Conservation (phyloP, 805 yeast genomes). For the Kodamaea restingae region DNA sequence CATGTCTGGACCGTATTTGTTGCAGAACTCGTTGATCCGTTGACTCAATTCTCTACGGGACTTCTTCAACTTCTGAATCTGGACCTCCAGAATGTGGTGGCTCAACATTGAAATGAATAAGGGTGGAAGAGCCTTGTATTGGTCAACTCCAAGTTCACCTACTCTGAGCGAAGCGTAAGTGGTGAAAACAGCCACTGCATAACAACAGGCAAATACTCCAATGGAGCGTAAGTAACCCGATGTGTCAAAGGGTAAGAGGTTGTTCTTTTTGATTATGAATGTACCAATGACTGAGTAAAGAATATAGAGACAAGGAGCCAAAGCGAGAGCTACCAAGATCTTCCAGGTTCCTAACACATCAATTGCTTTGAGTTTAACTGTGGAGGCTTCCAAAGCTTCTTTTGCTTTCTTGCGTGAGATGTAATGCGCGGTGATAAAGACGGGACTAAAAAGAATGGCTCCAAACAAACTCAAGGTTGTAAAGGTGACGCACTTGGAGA, state of each 20-base stretch:
- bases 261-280: conserved; percentile 15
- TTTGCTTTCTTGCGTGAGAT: conserved; percentile 34
- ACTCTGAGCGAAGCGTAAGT: conserved; percentile 40
- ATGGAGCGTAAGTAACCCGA: conserved; percentile 10
- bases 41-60: conserved; percentile 24
- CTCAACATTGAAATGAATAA: conserved; percentile 31
- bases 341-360: conserved; percentile 44
- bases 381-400: conserved; percentile 36
- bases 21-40: conserved; percentile 32
- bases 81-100: conserved; percentile 25
- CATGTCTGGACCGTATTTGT: conserved; percentile 34
- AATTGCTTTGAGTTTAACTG: conserved; percentile 38
- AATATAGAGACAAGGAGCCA: conserved; percentile 38
- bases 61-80: conserved; percentile 29
- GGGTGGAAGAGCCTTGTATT: conserved; percentile 38
- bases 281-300: conserved; percentile 37
- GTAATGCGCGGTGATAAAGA: conserved; percentile 30
- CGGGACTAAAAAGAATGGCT: conserved; percentile 35
- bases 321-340: conserved; percentile 37
- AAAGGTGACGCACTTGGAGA: conserved; percentile 26
- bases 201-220: conserved; percentile 27
- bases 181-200: conserved; percentile 34
- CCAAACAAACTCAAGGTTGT: conserved; percentile 37
- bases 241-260: conserved; percentile 10
- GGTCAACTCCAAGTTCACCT: conserved; percentile 42